Conservation (phyloP, 2,329 filamentous ascomycete species). For the Cercospora berteroae region DNA sequence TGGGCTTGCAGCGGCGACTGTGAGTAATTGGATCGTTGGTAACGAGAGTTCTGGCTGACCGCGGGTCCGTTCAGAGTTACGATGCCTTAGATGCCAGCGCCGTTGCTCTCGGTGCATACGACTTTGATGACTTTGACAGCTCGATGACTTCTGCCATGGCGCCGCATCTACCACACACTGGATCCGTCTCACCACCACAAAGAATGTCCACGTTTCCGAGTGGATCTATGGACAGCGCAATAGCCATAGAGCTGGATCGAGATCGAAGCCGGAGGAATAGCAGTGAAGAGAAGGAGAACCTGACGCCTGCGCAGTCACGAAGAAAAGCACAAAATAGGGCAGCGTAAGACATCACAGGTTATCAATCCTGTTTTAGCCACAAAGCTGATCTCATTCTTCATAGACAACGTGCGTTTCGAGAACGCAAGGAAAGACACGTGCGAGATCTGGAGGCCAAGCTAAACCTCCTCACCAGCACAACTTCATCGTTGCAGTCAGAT, state of each 20-base stretch:
- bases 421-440: slow-evolving; percentile 91
- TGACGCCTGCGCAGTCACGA: slow-evolving; percentile 52
- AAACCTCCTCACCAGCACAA: slow-evolving; percentile 69
- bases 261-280: slow-evolving; percentile 40
- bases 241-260: slow-evolving; percentile 41
- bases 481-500: slow-evolving; percentile 70
- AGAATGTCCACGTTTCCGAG: slow-evolving; percentile 31
- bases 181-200: slow-evolving; percentile 31
- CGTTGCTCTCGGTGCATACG: slow-evolving; percentile 22
- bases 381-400: background rate
- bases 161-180: slow-evolving; percentile 20
- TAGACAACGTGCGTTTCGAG: slow-evolving; percentile 92
- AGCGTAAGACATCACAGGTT: slow-evolving; percentile 55
- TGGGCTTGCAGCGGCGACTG: slow-evolving; percentile 40
- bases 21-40: slow-evolving; percentile 12
- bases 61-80: slow-evolving; percentile 27
- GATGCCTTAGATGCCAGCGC: slow-evolving; percentile 27
- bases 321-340: slow-evolving; percentile 71
- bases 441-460: slow-evolving; percentile 90
- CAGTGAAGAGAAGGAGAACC: slow-evolving; percentile 48
- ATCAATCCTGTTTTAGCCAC: background rate
- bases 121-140: slow-evolving; percentile 20
- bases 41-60: background rate
- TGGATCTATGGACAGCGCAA: slow-evolving; percentile 46
- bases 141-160: slow-evolving; percentile 24